phyloP scores from a whole-genome alignment of 1,139 yeast species.

The Torulaspora pretoriensis region DNA sequence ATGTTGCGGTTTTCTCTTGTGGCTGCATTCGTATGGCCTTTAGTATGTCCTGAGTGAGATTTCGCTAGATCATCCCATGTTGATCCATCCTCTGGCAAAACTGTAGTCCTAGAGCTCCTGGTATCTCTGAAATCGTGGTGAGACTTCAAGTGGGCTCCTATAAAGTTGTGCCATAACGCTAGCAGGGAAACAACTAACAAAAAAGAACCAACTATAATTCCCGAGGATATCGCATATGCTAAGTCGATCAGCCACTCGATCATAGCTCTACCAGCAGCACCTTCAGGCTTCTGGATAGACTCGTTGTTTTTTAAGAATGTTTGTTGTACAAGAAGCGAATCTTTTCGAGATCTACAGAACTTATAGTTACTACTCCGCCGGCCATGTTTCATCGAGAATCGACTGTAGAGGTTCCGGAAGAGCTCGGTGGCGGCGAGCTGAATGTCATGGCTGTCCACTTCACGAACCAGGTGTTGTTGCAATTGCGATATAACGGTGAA shows the following conservation, averaged over 20 bases:
- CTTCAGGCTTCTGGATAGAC: neutral
- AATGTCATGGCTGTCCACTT: conserved; percentile 26
- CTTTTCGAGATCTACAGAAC: neutral
- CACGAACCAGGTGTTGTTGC: conserved; percentile 35
- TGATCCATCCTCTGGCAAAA: conserved; percentile 10
- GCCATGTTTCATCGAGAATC: neutral
- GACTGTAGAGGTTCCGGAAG: conserved; percentile 15
- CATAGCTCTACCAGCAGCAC: conserved; percentile 5
- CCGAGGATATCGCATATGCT: conserved; percentile 18
- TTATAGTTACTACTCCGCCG: neutral
- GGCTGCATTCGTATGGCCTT: neutral
- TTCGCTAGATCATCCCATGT: neutral
- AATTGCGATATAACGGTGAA: conserved; percentile 40
- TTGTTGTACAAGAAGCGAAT: neutral
- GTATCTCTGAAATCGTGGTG: conserved; percentile 32
- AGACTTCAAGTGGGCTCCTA: conserved; percentile 25
- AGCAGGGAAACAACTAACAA: conserved; percentile 27
- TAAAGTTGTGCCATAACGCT: conserved; percentile 31
- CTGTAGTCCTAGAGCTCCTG: conserved; percentile 25
- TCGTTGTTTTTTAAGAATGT: neutral
- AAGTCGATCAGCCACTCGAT: conserved; percentile 9
- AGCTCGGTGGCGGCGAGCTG: conserved; percentile 12
- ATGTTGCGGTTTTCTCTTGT: neutral
- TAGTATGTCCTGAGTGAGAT: neutral
- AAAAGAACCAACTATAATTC: conserved; percentile 21